Base-by-base conservation (phyloP, 768 basidiomycete genomes). In the Naganishia friedmannii region DNA sequence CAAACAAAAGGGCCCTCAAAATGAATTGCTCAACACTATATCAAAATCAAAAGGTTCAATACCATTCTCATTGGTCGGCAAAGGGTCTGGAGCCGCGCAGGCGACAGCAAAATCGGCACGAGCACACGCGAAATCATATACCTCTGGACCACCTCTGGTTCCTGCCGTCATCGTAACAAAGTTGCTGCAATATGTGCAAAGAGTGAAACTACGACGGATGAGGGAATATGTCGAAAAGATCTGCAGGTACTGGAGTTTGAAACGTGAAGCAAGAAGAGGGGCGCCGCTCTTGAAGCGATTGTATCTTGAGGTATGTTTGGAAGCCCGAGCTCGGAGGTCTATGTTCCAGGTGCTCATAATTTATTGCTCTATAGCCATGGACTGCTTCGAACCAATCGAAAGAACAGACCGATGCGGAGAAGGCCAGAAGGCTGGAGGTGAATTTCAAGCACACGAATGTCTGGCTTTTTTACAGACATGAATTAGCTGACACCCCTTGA, bases 171-270 rank as follows among this genome's bases (percentile, higher is more conserved):
- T 97, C 68, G 87, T 92, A n/a, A 85, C 89, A 7, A 86, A 88
- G 10, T 88, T 99, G 65, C 71, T 88, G 28, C 84, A 86, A 65
- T 97, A 98, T 75, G 87, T 91, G 45, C 79, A 79, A 45, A 88
- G 87, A 74, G 83, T 95, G 51, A 84, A 79, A 37, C 83, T 96
- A 4, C 83, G 89, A 72, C 92, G 91, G 79, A 92, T 90, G 77
- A 75, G 82, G 3, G 89, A 90, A 54, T 91, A 94, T 67, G 82
- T 98, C 15, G 85, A 87, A 57, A 81, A 87, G 75, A 84, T 93
- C 37, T 94, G 91, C 76, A 86, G 88, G 76, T 99, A 97, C 77
- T 99, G 96, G 96, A 97, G 96, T 81, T 80, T 99, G 80, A 98
- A 99, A 82, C 84, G 96, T 4, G 95, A 98, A 78, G 92, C 88